Evolutionary conservation across 345 rosid species (phyloP), one percentile per base, ranked within the genome.

Genomic region (Melaleuca quinquenervia): DNA sequence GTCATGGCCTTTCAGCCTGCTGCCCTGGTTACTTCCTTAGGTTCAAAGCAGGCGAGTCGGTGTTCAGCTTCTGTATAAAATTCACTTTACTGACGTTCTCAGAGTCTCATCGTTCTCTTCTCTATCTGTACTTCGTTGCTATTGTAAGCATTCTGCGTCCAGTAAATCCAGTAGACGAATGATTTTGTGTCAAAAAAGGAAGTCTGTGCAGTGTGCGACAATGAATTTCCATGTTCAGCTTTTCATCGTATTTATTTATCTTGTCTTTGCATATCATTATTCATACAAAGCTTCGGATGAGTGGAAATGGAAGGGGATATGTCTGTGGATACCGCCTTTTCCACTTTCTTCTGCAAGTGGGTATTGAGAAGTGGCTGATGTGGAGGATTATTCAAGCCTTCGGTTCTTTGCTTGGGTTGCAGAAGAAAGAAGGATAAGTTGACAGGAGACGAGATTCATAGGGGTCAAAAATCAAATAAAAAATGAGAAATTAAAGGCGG

Each of bases 21-120:
- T 89, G 56, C 78, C 52, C 93, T 92, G 13, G 82, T 82, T 26
- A 88, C 91, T 83, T 96, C 97, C 8, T 84, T 93, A 29, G 91
- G 86, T 84, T 86, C 94, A 20, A 87, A 84, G 82, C 94, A 92
- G 91, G 98, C 94, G 76, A 87, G 94, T 89, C 92, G 82, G 70
- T 97, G 98, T 85, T 96, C 97, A 49, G 92, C 97, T 45, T 75
- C 86, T 54, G 83, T 96, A 85, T 97, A 89, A 94, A 86, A 51
- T 27, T 52, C 26, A 54, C 84, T 32, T 26, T 27, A 36, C 55
- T 18, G 56, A 18, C 13, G 8, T 21, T n/a, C 5, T 52, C 44
- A 5, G 84, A 41, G 41, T 24, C 84, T 18, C 6, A 51, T n/a
- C 11, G 22, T n/a, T 51, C 56, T 51, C 84, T n/a, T 52, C 52